Evolutionary conservation across 805 yeast species (phyloP).

Genomic region (Nakazawaea holstii): DNA sequence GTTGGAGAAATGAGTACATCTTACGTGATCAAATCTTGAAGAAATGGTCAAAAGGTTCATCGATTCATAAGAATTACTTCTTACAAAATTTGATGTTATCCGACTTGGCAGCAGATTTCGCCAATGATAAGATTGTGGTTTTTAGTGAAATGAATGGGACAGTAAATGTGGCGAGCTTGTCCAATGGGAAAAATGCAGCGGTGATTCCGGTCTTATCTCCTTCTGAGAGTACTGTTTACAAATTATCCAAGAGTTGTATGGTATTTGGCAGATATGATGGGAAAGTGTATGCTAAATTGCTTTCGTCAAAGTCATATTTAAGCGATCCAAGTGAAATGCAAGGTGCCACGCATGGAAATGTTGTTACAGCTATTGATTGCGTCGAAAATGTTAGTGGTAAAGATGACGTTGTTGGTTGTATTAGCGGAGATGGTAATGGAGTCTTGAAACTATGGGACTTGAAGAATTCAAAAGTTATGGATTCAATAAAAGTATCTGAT

Average conservation of each 20-base stretch:
- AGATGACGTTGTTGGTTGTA: slow-evolving; percentile 22
- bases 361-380: slow-evolving; percentile 20
- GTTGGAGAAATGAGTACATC: slow-evolving; percentile 44
- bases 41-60: slow-evolving; percentile 34
- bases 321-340: slow-evolving; percentile 18
- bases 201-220: slow-evolving; percentile 18
- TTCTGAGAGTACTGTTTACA: slow-evolving; percentile 24
- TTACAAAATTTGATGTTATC: slow-evolving; percentile 18
- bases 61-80: slow-evolving; percentile 17
- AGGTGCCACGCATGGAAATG: slow-evolving; percentile 15
- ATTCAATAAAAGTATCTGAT: slow-evolving; percentile 11
- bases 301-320: slow-evolving; percentile 6
- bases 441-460: slow-evolving; percentile 27
- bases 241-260: slow-evolving; percentile 20
- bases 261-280: slow-evolving; percentile 31
- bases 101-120: slow-evolving; percentile 22
- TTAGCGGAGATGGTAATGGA: slow-evolving; percentile 26
- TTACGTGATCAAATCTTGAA: slow-evolving; percentile 28
- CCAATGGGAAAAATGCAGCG: slow-evolving; percentile 19
- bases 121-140: slow-evolving; percentile 18
- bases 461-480: slow-evolving; percentile 14
- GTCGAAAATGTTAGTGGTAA: slow-evolving; percentile 17
- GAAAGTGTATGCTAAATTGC: slow-evolving; percentile 17
- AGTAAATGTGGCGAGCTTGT: slow-evolving; percentile 17
- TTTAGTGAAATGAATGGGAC: slow-evolving; percentile 22